Percentiles rank a stretch among this genome's conserved stretches.
Evolutionary conservation across 768 basidiomycete species (phyloP).

Genomic region (Mycena polygramma): DNA sequence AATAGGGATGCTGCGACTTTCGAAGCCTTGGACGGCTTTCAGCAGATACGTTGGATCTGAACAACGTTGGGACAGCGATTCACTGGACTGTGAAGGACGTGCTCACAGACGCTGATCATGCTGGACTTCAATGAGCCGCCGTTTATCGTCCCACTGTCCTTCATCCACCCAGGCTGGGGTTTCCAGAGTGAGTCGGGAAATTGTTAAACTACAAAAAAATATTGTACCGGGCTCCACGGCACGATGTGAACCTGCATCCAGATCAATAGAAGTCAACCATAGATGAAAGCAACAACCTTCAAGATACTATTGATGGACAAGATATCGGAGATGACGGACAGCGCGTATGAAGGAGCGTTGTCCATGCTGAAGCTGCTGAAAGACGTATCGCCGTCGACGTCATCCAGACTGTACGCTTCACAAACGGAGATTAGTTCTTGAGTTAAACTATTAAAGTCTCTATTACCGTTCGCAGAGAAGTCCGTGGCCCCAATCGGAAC

Average conservation of each 20-base stretch:
- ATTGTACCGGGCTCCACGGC: conserved; percentile 81
- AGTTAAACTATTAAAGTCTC: neutral
- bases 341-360: conserved; percentile 71
- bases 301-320: conserved; percentile 59
- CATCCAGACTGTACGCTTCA: conserved; percentile 75
- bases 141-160: conserved; percentile 72
- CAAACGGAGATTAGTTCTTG: neutral
- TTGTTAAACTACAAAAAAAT: neutral
- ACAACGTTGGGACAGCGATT: neutral
- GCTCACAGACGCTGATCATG: conserved; percentile 48
- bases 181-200: neutral
- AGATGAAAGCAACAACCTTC: conserved; percentile 15
- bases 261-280: conserved; percentile 19
- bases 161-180: conserved; percentile 83
- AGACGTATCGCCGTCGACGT: conserved; percentile 68
- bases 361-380: conserved; percentile 70
- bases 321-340: conserved; percentile 75
- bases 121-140: conserved; percentile 69
- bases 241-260: conserved; percentile 60
- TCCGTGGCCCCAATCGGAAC: conserved; percentile 81
- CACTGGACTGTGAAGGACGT: neutral
- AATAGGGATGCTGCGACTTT: conserved; percentile 65
- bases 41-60: conserved; percentile 80
- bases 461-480: conserved; percentile 71
- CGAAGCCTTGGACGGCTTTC: conserved; percentile 78